These are phyloP conservation scores for Allium cepa DNA, from an alignment of 106 monocot species.

Conservation along the genomic window DNA sequence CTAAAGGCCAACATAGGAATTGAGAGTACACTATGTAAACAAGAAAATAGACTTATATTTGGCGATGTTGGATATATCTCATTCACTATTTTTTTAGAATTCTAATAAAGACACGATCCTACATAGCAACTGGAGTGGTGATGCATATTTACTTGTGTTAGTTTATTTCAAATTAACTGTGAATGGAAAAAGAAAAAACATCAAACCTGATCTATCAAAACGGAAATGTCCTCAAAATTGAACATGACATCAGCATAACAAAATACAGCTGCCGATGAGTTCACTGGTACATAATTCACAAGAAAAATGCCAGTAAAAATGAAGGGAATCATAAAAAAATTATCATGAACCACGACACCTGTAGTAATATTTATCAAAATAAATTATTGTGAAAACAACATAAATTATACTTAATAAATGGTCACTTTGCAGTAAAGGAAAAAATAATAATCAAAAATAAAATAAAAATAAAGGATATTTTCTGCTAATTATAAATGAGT, in stretches of 20 bases:
- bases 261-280: constrained; percentile 63
- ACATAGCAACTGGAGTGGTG: not conserved
- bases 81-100: too few relatives aligned
- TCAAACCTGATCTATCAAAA: constrained; percentile 80
- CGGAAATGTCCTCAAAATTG: constrained; percentile 57
- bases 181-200: not conserved
- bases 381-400: too few relatives aligned
- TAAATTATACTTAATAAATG: too few relatives aligned
- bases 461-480: too few relatives aligned
- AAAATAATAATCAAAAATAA: too few relatives aligned
- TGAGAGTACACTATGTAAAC: too few relatives aligned
- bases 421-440: too few relatives aligned
- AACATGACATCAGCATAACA: constrained; percentile 37
- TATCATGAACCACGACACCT: constrained; percentile 63
- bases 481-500: too few relatives aligned
- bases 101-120: not conserved
- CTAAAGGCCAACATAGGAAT: too few relatives aligned
- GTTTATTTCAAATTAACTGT: not conserved
- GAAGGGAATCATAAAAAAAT: constrained; percentile 79
- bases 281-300: constrained; percentile 78
- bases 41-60: too few relatives aligned
- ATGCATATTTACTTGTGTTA: not conserved
- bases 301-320: constrained; percentile 86
- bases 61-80: too few relatives aligned
- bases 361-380: constrained; percentile 41